phyloP scores from a whole-genome alignment of 208 protist species.

The Wallacemonas sp. region DNA sequence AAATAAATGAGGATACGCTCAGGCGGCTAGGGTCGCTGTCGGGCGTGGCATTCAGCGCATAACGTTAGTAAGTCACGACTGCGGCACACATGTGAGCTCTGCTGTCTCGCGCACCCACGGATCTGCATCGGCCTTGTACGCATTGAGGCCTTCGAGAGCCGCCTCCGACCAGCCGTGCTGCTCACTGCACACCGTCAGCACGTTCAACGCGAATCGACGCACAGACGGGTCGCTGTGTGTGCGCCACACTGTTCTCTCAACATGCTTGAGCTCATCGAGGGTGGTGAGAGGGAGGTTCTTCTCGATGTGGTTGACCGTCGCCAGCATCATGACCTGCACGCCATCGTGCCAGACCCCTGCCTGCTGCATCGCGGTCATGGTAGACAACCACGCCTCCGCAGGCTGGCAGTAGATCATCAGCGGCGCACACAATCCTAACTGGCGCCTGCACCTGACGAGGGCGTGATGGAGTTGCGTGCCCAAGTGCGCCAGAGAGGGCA shows the following conservation, averaged over 20 bases:
- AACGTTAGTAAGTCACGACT: no score
- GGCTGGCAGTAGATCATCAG: not conserved
- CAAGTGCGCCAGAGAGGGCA: not conserved
- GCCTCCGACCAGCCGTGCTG: constrained; percentile 16
- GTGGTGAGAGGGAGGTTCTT: not conserved
- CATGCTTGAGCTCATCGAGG: not conserved
- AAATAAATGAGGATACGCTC: no score
- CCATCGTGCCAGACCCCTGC: constrained; percentile 19
- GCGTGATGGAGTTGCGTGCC: not conserved
- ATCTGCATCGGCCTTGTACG: constrained; percentile 18
- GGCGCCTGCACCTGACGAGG: not conserved
- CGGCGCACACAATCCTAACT: not conserved
- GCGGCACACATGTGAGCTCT: constrained; percentile 5
- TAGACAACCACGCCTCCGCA: constrained; percentile 3
- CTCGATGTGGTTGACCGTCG: not conserved
- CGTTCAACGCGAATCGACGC: constrained; percentile 23
- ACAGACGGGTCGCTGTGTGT: constrained; percentile 6
- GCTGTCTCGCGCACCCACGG: constrained; percentile 28
- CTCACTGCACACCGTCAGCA: not conserved
- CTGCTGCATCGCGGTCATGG: constrained; percentile 7
- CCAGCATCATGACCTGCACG: constrained; percentile 2
- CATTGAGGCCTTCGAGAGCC: not conserved
- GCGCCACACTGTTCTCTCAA: constrained; percentile 16
- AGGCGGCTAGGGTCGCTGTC: no score
- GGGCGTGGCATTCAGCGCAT: no score